Base-by-base conservation (phyloP, 2,329 filamentous ascomycete species). In the Aurifilum marmelostoma region DNA sequence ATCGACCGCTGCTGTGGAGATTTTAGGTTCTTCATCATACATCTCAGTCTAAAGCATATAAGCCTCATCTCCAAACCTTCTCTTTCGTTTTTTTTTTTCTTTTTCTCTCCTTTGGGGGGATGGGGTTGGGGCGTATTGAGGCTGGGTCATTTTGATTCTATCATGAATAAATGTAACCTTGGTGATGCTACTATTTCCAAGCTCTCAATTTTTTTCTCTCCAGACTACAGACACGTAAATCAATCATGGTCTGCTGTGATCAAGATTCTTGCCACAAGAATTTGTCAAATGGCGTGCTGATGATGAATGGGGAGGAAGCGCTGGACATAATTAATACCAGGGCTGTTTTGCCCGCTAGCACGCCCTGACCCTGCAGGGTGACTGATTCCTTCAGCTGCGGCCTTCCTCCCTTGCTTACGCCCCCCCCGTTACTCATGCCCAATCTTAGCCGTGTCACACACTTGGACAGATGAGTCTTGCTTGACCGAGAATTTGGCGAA, bases 401-500 rank as follows among this genome's bases (percentile, higher is more conserved):
- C 37, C 34, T 18, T 2, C 34, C 37, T 39, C 56, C 58, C 66
- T 67, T 52, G 34, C 34, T 62, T 14, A 43, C 32, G n/a, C 47
- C 69, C 67, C 43, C 69, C 67, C 52, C 69, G 69, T 58, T 67
- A 50, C 63, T 69, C 69, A 65, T 64, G 59, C 37, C 14, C 7
- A 69, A 67, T 66, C 54, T 56, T 60, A 43, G 58, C 34, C 29
- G 63, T 63, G 63, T 69, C 58, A 63, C 64, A 69, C 63, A 69
- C 64, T 63, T 61, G 59, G 16, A 69, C 67, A 43, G 69, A 71
- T 71, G 69, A 69, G 69, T 71, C 69, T 37, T 66, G 58, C 56
- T 41, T 29, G 39, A 61, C 65, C 67, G 63, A 63, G 65, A 37
- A 24, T 39, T 34, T 29, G 37, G 32, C 69, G 67, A 71, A 71